Conservation (phyloP, 345 rosid species). For the Bretschneidera sinensis region DNA sequence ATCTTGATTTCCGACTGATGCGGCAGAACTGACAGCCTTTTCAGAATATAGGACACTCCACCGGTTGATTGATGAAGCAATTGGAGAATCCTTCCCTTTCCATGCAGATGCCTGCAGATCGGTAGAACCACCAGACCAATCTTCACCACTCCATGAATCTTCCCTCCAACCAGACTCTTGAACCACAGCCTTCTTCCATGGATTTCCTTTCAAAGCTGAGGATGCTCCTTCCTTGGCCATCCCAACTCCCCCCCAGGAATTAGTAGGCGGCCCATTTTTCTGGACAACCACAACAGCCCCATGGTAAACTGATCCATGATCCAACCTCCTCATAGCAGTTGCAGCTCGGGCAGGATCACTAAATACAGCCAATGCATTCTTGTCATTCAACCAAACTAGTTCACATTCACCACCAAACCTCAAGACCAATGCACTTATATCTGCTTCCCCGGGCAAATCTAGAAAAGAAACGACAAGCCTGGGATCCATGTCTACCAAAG, state of each 20-base stretch:
- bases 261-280: slow-evolving; percentile 35
- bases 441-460: slow-evolving; percentile 87
- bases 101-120: slow-evolving; percentile 39
- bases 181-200: slow-evolving; percentile 86
- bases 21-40: slow-evolving; percentile 24
- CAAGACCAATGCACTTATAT: slow-evolving; percentile 72
- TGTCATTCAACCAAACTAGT: slow-evolving; percentile 89
- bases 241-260: slow-evolving; percentile 58
- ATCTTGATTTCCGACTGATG: slow-evolving; percentile 22
- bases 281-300: slow-evolving; percentile 64
- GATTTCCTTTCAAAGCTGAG: slow-evolving; percentile 42
- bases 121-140: slow-evolving; percentile 32
- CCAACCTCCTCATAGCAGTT: slow-evolving; percentile 96
- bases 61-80: slow-evolving; percentile 49
- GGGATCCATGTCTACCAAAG: slow-evolving; percentile 90
- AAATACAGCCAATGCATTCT: slow-evolving; percentile 88
- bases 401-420: slow-evolving; percentile 98
- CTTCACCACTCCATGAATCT: slow-evolving; percentile 67
- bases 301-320: slow-evolving; percentile 72
- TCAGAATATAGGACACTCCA: slow-evolving; percentile 67
- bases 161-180: slow-evolving; percentile 50
- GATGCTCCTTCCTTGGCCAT: slow-evolving; percentile 23
- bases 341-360: slow-evolving; percentile 94
- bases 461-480: slow-evolving; percentile 83
- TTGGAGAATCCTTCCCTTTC: slow-evolving; percentile 52